A percentile compares a stretch with the other conserved stretches of the same genome.
Evolutionary conservation across 1,139 yeast species (phyloP).

Genomic region (Lodderomyces jiufengensis): DNA sequence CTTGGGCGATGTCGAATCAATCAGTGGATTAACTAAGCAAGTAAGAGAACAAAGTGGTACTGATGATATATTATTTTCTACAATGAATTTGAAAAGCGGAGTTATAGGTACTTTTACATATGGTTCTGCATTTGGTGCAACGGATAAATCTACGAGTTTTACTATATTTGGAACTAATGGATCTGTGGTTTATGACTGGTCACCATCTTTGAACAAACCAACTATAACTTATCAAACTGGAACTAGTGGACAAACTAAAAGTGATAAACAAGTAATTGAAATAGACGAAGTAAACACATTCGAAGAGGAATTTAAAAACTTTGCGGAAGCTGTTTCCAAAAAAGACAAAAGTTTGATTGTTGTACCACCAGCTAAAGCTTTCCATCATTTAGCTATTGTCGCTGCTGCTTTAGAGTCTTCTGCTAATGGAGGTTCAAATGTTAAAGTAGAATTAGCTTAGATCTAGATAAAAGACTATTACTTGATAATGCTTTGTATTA

Average conservation of each 20-base stretch:
- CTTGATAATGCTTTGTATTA: conserved; percentile 5
- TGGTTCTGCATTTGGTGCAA: conserved; percentile 87
- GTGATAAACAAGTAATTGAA: conserved; percentile 46
- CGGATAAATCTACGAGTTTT: conserved; percentile 63
- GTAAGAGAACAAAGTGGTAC: conserved; percentile 72
- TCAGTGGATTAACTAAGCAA: conserved; percentile 74
- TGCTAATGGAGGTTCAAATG: conserved; percentile 53
- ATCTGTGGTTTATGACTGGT: conserved; percentile 60
- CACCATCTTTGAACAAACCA: conserved; percentile 47
- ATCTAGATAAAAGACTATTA: not conserved
- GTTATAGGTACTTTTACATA: conserved; percentile 85
- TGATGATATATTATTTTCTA: conserved; percentile 74
- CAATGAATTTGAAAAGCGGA: conserved; percentile 58
- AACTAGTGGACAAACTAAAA: conserved; percentile 39
- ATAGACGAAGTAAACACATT: conserved; percentile 52
- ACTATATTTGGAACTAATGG: conserved; percentile 78
- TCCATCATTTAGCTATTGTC: conserved; percentile 87
- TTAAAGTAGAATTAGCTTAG: conserved; percentile 40
- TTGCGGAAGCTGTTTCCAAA: conserved; percentile 62
- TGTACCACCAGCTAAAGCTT: conserved; percentile 69
- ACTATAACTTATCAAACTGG: conserved; percentile 48
- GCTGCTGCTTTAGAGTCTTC: conserved; percentile 81
- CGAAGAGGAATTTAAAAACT: conserved; percentile 66
- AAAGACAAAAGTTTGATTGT: conserved; percentile 59
- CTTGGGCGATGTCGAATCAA: conserved; percentile 67